Evolutionary conservation across 352 stramenopile species (phyloP).

Genomic region (Phytophthora brassicae): DNA sequence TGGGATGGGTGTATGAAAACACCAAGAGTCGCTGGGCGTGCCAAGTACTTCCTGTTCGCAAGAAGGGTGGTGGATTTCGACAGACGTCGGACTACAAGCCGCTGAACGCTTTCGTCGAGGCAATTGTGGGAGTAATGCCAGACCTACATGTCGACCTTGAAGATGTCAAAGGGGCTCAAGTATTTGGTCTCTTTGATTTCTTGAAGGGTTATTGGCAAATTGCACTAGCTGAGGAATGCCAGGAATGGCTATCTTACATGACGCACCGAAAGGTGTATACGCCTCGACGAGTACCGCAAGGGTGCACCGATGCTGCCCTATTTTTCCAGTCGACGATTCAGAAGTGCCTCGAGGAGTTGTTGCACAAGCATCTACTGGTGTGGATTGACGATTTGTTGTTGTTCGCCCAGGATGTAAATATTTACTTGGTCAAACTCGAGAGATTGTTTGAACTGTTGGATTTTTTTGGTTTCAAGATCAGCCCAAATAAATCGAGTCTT

Average conservation of each 20-base stretch:
- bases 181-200: conserved; percentile 22
- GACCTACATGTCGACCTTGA: conserved; percentile 16
- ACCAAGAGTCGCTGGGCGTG: conserved; percentile 19
- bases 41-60: conserved; percentile 16
- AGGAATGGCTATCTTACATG: conserved; percentile 27
- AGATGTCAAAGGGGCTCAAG: background rate
- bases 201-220: conserved; percentile 12
- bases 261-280: conserved; percentile 18
- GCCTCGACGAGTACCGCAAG: background rate
- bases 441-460: conserved; percentile 7
- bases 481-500: conserved; percentile 19
- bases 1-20: conserved; percentile 35
- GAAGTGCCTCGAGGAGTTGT: conserved; percentile 5
- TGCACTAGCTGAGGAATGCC: conserved; percentile 2
- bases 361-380: background rate
- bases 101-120: conserved; percentile 16
- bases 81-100: conserved; percentile 32
- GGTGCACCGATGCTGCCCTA: conserved; percentile 1
- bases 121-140: conserved; percentile 32
- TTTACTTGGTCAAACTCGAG: background rate
- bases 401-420: background rate
- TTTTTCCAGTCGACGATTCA: conserved; percentile 6
- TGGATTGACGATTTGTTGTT: too few species aligned
- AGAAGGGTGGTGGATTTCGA: conserved; percentile 16
- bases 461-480: conserved; percentile 26